A percentile compares a stretch with the other conserved stretches of the same genome.
These are phyloP conservation scores for Blastobotrys serpentis DNA, from an alignment of 1,139 yeast species.

Conservation along the genomic window DNA sequence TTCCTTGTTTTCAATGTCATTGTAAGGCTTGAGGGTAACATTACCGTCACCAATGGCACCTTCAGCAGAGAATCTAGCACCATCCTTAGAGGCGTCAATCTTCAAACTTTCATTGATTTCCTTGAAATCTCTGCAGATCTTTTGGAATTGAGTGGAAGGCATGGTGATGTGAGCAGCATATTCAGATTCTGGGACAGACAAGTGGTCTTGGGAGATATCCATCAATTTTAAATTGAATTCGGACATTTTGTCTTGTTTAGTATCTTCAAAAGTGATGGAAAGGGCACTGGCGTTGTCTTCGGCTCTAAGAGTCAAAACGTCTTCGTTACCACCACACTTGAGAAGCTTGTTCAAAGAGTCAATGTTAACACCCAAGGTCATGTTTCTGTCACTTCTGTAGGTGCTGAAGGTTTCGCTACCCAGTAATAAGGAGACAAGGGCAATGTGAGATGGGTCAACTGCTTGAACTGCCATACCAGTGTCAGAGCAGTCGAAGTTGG, in stretches of 20 bases:
- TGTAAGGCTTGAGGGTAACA: slow-evolving; percentile 79
- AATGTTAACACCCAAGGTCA: slow-evolving; percentile 89
- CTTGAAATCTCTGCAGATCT: slow-evolving; percentile 83
- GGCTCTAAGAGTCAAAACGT: slow-evolving; percentile 82
- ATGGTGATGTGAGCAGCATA: slow-evolving; percentile 81
- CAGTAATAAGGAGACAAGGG: slow-evolving; percentile 81
- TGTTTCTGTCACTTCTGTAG: slow-evolving; percentile 93
- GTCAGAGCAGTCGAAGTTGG: slow-evolving; percentile 95
- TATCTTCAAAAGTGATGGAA: slow-evolving; percentile 83
- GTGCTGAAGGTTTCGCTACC: slow-evolving; percentile 89
- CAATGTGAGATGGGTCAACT: slow-evolving; percentile 94
- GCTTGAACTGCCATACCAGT: slow-evolving; percentile 96
- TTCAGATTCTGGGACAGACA: slow-evolving; percentile 91
- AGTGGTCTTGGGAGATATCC: slow-evolving; percentile 95
- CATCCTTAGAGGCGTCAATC: slow-evolving; percentile 85
- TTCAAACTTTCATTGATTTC: slow-evolving; percentile 84
- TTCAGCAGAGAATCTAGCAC: slow-evolving; percentile 84
- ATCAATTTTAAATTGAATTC: slow-evolving; percentile 89
- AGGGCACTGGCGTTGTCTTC: slow-evolving; percentile 88
- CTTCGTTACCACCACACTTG: slow-evolving; percentile 89
- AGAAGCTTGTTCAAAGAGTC: slow-evolving; percentile 83
- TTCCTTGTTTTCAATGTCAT: slow-evolving; percentile 71
- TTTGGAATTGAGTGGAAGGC: slow-evolving; percentile 87
- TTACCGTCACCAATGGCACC: slow-evolving; percentile 93
- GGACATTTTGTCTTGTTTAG: slow-evolving; percentile 84